Evolutionary conservation across 179 eudicot species (phyloP), one percentile per base, ranked within the genome.

Genomic region (Camellia oleifera): DNA sequence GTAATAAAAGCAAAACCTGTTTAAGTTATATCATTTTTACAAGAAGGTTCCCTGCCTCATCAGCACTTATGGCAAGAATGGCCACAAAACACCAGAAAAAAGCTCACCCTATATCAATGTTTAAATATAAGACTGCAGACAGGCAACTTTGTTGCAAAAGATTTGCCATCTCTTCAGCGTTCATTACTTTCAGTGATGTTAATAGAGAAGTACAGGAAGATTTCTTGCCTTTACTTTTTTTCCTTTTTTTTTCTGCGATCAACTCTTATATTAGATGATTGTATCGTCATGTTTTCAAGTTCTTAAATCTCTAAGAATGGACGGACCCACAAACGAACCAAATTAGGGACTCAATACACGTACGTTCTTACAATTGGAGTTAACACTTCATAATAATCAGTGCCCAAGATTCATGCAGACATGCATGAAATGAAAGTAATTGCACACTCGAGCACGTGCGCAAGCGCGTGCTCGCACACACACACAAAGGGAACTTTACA

Each of bases 41-140:
- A 72, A 60, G 40, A 76, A 76, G 53, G 69, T 40, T 42, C 42
- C 2, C 56, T 46, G 68, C 50, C 32, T 60, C 68, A 42, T 44
- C 42, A 62, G 69, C 58, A 74, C 40, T 76, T 45, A 18, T 20
- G 14, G 56, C 78, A 44, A 62, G 18, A 76, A 61, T 44, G 78
- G n/a, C 69, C 57, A n/a, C 44, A 44, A 75, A 76, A 13, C 23
- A 40, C 23, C 18, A 44, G 11, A 60, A 40, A 32, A 75, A 58
- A 42, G 0, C 12, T 20, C n/a, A 45, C 56, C 69, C 17, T 4
- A 62, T 45, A 54, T 12, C 18, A 23, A 23, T 32, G 48, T 45
- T 50, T 46, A 20, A 7, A 52, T 4, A 48, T 17, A 72, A 50
- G 60, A 50, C 75, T 7, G 5, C 60, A 72, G 6, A 72, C 14